These are phyloP conservation scores for Neurospora sp. DNA, from an alignment of 495 filamentous ascomycete genomes.

Conservation along the genomic window DNA sequence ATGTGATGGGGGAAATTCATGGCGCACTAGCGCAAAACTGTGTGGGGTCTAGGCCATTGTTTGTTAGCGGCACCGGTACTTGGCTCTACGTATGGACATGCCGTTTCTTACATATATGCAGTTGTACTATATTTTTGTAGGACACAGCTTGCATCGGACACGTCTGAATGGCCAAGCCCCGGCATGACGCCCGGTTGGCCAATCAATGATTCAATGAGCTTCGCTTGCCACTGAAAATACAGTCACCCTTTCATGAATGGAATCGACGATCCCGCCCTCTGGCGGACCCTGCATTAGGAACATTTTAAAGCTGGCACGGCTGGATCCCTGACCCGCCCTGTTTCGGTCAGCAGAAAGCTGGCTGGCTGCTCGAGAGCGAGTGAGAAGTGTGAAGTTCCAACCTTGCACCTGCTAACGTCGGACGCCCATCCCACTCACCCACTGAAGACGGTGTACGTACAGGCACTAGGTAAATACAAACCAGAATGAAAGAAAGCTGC, in stretches of 20 bases:
- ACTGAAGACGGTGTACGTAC: background rate
- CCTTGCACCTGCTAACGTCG: background rate
- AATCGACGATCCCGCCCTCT: background rate
- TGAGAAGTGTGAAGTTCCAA: background rate
- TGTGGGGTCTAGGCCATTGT: background rate
- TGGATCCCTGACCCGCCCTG: background rate
- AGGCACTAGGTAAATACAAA: background rate
- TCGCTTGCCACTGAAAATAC: background rate
- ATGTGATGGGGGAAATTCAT: background rate
- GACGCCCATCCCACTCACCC: background rate
- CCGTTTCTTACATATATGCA: background rate
- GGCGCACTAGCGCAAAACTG: background rate
- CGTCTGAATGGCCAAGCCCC: background rate
- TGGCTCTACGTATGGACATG: background rate
- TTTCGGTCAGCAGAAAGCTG: background rate
- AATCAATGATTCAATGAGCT: background rate
- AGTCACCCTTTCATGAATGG: background rate
- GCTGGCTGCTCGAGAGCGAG: background rate
- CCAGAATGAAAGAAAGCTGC: background rate
- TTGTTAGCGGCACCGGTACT: background rate
- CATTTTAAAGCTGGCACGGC: background rate
- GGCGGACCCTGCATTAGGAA: background rate
- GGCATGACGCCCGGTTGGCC: background rate
- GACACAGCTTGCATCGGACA: background rate
- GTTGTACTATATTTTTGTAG: background rate